These are phyloP conservation scores for Fusarium brevicatenulatum DNA, from an alignment of 2,329 filamentous ascomycete species.

Conservation along the genomic window DNA sequence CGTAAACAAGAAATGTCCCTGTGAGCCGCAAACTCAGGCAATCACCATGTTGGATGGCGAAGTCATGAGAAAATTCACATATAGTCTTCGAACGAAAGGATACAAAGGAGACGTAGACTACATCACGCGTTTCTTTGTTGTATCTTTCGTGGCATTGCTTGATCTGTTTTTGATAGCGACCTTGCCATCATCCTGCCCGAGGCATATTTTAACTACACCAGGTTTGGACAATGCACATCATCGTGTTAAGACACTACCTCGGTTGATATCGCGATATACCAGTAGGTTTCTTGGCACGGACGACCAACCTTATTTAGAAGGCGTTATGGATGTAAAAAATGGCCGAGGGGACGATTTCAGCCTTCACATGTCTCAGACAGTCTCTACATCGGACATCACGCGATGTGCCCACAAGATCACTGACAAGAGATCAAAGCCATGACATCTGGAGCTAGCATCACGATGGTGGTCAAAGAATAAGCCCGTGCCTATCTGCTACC, in stretches of 20 bases:
- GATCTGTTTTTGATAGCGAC: not conserved
- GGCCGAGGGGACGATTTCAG: not conserved
- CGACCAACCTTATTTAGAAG: not conserved
- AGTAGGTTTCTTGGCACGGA: not conserved
- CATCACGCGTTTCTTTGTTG: not conserved
- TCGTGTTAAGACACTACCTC: conserved; percentile 1
- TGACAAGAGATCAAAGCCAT: conserved; percentile 15
- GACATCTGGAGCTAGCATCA: conserved; percentile 14
- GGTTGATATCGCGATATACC: not conserved
- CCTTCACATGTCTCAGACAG: conserved; percentile 27
- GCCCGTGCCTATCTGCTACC: conserved; percentile 13
- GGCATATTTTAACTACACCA: not conserved
- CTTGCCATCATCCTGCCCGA: not conserved
- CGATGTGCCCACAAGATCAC: conserved; percentile 25
- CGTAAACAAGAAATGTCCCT: not conserved
- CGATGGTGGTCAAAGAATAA: conserved; percentile 9
- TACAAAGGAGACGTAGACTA: not conserved
- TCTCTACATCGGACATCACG: conserved; percentile 17
- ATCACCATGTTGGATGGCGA: not conserved
- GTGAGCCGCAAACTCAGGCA: not conserved
- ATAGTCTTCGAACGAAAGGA: not conserved
- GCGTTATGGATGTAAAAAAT: conserved; percentile 9
- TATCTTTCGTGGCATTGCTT: not conserved
- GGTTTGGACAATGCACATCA: not conserved
- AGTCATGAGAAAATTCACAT: not conserved